phyloP scores from a whole-genome alignment of 306 rosid genomes.

The Hylodesmum podocarpum region DNA sequence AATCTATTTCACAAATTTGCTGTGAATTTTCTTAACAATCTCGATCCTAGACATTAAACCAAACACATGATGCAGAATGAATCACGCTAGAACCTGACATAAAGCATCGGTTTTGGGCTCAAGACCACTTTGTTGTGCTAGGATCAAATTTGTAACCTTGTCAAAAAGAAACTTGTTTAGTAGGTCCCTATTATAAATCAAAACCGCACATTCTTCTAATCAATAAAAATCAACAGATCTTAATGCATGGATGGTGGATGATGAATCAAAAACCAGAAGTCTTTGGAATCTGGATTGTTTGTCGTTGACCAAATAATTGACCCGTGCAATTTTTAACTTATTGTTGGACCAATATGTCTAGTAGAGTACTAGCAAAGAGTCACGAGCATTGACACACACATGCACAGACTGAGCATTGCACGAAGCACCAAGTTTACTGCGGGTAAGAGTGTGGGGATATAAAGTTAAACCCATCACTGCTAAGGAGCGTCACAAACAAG shows the following conservation, averaged over 20 bases:
- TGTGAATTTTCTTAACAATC: background rate
- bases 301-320: conserved; percentile 9
- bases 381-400: conserved; percentile 14
- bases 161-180: background rate
- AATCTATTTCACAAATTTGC: too few relatives aligned
- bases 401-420: conserved; percentile 15
- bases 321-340: background rate
- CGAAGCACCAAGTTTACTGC: conserved; percentile 27
- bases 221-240: background rate
- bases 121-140: background rate
- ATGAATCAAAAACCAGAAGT: background rate
- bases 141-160: background rate
- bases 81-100: background rate
- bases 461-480: background rate
- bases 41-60: too few relatives aligned
- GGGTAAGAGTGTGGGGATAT: conserved; percentile 20
- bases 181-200: background rate
- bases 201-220: background rate
- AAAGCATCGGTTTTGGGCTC: background rate
- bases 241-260: background rate
- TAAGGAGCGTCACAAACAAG: background rate
- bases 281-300: background rate
- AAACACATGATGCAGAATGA: background rate
- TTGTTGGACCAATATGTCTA: background rate
- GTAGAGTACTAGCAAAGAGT: background rate